These are phyloP conservation scores for Desmodesmus armatus DNA, from an alignment of 139 green algal species.

Conservation along the genomic window DNA sequence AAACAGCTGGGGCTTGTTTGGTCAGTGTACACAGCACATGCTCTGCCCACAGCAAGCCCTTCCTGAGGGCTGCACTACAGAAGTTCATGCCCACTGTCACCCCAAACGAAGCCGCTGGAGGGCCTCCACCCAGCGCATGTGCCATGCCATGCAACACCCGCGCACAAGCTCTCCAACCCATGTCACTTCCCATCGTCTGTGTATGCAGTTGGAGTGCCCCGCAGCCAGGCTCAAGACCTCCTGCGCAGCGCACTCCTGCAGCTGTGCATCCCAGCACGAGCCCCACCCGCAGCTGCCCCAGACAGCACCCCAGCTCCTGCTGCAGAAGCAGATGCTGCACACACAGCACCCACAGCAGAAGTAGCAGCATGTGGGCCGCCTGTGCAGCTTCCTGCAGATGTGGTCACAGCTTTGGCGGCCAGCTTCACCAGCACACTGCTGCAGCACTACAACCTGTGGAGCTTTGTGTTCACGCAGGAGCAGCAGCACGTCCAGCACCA, in stretches of 20 bases:
- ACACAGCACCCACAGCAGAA: background rate
- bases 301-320: background rate
- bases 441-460: constrained; percentile 37
- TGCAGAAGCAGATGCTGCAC: constrained; percentile 18
- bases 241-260: constrained; percentile 17
- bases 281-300: background rate
- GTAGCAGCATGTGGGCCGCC: background rate
- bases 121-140: too few relatives aligned
- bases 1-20: too few relatives aligned
- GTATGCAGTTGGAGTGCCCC: background rate
- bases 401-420: background rate
- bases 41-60: too few relatives aligned
- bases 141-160: too few relatives aligned
- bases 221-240: background rate
- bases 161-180: too few relatives aligned
- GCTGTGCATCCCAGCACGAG: constrained; percentile 10
- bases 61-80: too few relatives aligned
- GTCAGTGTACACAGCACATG: too few relatives aligned
- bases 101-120: too few relatives aligned
- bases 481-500: constrained; percentile 26
- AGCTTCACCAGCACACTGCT: constrained; percentile 17
- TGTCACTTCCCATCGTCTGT: too few relatives aligned
- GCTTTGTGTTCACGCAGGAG: background rate
- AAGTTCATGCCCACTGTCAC: too few relatives aligned
- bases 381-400: background rate